Base-by-base conservation (phyloP, 2,329 filamentous ascomycete genomes). In the Aspergillus udagawae region DNA sequence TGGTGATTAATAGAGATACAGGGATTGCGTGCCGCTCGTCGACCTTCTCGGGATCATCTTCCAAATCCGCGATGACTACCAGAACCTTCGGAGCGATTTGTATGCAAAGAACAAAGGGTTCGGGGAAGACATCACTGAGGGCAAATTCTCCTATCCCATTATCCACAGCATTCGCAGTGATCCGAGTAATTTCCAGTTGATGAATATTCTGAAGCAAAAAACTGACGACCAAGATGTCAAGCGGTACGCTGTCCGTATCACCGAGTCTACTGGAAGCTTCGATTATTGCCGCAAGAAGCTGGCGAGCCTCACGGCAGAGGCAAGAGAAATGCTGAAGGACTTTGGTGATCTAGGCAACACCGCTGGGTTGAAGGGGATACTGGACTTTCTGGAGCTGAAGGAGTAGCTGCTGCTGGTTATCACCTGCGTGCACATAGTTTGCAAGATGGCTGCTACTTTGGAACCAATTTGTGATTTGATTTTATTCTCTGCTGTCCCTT, bases 131-230 rank as follows among this genome's bases (percentile, higher is more conserved):
- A 77, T 97, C 66, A 96, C 91, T 1, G 92, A 97, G 77, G 92
- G 92, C 62, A 97, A 97, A 80, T 96, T 96, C 79, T 92, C 88
- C 38, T 96, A 96, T 71, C 91, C 91, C 45, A 86, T 97, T 68
- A 95, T 97, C 69, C 92, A 97, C 78, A 87, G 88, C 72, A 93
- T 97, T 65, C 88, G 63, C 59, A 75, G 86, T 59, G 83, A 90
- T 69, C 67, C 69, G 3, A 61, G 63, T 3, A 74, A 74, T 53
- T 59, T 89, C 86, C 3, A 93, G 65, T 83, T 97, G 53, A 83
- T 96, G 72, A 96, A 94, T 70, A 96, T 96, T 55, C 80, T 96
- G 48, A 90, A 89, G 75, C 91, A 96, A 73, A 92, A 91, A 75
- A 91, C 91, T 1, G 83, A 81, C 12, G 88, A 96, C 66, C 85